Evolutionary conservation across 1,139 yeast species (phyloP), one percentile per base, ranked within the genome.

Genomic region (Pichia sp.): DNA sequence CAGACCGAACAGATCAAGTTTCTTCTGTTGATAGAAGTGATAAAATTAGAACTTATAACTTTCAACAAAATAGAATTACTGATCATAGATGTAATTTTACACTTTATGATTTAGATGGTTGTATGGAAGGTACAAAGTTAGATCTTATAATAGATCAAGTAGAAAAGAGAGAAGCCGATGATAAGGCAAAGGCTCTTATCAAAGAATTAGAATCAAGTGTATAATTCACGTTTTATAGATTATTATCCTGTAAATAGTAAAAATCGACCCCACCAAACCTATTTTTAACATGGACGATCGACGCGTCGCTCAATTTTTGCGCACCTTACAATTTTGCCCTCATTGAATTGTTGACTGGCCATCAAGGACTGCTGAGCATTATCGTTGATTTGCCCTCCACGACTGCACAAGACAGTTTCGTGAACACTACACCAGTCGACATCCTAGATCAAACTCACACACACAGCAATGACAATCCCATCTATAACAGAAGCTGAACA

Each of bases 31-130:
- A 89, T 61, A 73, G 99, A 51, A 83, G 96, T 3, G 99, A 94
- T 62, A 93, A 93, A 67, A 85, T 93, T 53, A 71, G 99, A 55
- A 94, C 99, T 0, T 93, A 93, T 65, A 93, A 93, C 61, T 91
- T 77, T 58, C 91, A 96, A 6, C 98, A 93, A 60, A 90, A 90
- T 62, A 73, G 99, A 58, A 79, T 93, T 46, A 91, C 98, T 0
- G 99, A 93, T 61, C 99, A 93, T 62, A 72, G 99, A 45, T 89
- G 96, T 62, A 89, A 91, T 4, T 81, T 67, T 58, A 81, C 91
- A 1, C 61, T 85, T 24, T 86, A 88, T 60, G 96, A 90, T 60
- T 68, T 93, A n/a, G 83, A 76, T 4, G 94, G 90, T 2, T 81
- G 91, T 51, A 74, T 91, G 82, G 72, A 72, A 9, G 98, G 98